A percentile compares a stretch with the other conserved stretches of the same genome.
Evolutionary conservation across 2,329 filamentous ascomycete genomes (phyloP).

Genomic region (Fusarium sp.): DNA sequence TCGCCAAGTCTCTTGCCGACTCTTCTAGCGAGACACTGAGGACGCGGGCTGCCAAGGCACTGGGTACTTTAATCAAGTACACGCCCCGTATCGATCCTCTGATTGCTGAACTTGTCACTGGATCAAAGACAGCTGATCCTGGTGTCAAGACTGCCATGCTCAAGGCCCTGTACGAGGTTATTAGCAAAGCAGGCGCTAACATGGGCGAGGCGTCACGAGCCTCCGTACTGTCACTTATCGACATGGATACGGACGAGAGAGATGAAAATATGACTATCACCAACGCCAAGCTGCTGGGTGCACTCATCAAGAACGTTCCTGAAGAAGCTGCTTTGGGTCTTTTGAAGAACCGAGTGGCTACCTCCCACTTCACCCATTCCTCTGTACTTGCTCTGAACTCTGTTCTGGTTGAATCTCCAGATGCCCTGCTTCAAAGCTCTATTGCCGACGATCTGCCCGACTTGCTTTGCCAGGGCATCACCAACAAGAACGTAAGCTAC

Average conservation of each 20-base stretch:
- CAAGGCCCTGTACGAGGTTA: constrained; percentile 95
- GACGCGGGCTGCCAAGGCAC: constrained; percentile 89
- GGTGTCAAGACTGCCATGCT: constrained; percentile 97
- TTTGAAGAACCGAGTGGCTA: constrained; percentile 82
- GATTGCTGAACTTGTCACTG: constrained; percentile 92
- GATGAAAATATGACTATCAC: constrained; percentile 88
- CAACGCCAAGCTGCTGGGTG: constrained; percentile 90
- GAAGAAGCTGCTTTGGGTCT: constrained; percentile 74
- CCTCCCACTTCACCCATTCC: constrained; percentile 79
- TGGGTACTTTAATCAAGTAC: constrained; percentile 95
- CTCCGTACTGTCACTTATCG: constrained; percentile 90
- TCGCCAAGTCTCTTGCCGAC: constrained; percentile 95
- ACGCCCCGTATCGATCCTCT: constrained; percentile 96
- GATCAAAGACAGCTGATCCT: constrained; percentile 86
- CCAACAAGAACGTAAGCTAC: constrained; percentile 78
- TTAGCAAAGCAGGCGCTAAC: constrained; percentile 92
- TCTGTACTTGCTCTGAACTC: constrained; percentile 92
- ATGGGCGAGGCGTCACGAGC: constrained; percentile 93
- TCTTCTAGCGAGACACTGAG: constrained; percentile 90
- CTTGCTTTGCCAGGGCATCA: constrained; percentile 85
- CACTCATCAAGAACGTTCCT: constrained; percentile 88
- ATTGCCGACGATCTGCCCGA: constrained; percentile 82
- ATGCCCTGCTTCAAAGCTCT: constrained; percentile 74
- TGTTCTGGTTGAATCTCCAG: constrained; percentile 84
- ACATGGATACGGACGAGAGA: constrained; percentile 82